phyloP scores from a whole-genome alignment of 192 early-diverging fungal genomes.

The Umbelopsis isabellina region DNA sequence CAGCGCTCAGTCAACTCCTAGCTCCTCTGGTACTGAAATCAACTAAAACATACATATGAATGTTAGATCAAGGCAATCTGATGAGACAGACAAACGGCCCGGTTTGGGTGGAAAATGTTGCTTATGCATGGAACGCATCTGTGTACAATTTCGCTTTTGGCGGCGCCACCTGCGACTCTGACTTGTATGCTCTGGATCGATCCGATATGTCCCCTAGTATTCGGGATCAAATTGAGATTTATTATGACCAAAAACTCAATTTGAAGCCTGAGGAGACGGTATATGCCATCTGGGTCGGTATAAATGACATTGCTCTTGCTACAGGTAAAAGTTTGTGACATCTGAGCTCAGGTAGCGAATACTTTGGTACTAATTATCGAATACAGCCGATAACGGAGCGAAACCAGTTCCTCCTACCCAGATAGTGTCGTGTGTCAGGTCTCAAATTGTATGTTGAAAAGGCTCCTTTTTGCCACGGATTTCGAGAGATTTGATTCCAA shows the following conservation, averaged over 20 bases:
- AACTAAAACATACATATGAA: background rate
- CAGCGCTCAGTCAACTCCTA: background rate
- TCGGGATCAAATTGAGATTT: constrained; percentile 39
- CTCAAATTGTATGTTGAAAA: constrained; percentile 29
- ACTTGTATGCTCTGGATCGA: constrained; percentile 5
- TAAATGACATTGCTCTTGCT: constrained; percentile 30
- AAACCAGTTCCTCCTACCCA: background rate
- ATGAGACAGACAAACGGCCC: constrained; percentile 38
- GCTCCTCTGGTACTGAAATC: no score
- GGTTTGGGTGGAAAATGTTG: constrained; percentile 39
- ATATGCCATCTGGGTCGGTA: constrained; percentile 38
- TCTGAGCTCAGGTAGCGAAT: background rate
- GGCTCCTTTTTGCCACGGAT: background rate
- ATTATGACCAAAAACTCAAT: constrained; percentile 35
- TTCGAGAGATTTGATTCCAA: background rate
- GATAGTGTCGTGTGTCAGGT: constrained; percentile 30
- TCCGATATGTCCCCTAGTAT: constrained; percentile 24
- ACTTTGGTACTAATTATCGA: background rate
- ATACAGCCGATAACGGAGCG: constrained; percentile 7
- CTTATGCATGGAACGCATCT: constrained; percentile 39
- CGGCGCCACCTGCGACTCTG: constrained; percentile 34
- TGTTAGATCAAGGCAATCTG: constrained; percentile 34
- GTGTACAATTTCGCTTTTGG: constrained; percentile 41
- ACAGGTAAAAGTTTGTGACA: constrained; percentile 6
- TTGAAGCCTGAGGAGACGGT: constrained; percentile 37